A percentile compares a stretch with the other conserved stretches of the same genome.
Conservation (phyloP, 2,329 filamentous ascomycete species). For the Mariannaea sp. region DNA sequence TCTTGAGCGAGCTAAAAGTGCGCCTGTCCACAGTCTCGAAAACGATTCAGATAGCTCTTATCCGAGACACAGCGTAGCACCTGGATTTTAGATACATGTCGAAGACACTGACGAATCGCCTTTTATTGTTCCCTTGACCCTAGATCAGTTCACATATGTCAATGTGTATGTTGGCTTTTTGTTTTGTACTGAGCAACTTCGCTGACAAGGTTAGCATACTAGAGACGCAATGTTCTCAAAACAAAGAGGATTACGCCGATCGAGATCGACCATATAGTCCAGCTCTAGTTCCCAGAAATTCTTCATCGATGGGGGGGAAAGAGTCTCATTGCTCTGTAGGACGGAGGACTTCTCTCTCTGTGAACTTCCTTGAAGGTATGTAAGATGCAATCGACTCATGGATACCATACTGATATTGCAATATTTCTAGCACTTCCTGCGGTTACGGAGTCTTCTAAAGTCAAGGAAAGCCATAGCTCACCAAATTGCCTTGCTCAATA, state of each 20-base stretch:
- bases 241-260: neutral
- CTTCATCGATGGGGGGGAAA: no score
- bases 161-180: slow-evolving; percentile 20
- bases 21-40: neutral
- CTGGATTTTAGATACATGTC: neutral
- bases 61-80: neutral
- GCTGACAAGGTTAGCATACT: slow-evolving; percentile 23
- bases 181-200: neutral
- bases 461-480: no score
- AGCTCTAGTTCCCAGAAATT: no score
- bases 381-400: no score
- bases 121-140: slow-evolving; percentile 4
- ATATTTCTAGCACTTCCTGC: no score
- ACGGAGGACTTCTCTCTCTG: no score
- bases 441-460: no score
- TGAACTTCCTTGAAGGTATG: no score
- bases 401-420: neutral
- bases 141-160: slow-evolving; percentile 25
- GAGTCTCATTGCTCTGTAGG: no score
- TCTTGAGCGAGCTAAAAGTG: slow-evolving; percentile 6
- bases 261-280: no score
- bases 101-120: neutral
- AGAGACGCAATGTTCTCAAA: slow-evolving; percentile 23
- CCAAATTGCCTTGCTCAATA: no score
- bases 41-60: neutral